phyloP scores from a whole-genome alignment of 1,284 basidiomycete species.

The Puccinia triticina region DNA sequence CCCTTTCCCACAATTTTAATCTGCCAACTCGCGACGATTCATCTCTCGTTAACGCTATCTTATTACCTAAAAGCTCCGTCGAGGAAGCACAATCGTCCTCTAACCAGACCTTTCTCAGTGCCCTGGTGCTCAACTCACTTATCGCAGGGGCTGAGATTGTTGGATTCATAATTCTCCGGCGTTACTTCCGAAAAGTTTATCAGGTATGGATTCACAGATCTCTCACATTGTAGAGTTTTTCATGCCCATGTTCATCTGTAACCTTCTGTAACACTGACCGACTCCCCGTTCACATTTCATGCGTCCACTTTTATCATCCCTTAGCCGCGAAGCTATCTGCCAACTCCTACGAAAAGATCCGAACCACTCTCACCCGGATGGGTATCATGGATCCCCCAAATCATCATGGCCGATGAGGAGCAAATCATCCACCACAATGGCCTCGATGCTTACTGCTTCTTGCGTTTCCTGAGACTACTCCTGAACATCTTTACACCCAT shows the following conservation, averaged over 20 bases:
- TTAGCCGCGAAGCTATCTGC: conserved; percentile 43
- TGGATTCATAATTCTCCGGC: conserved; percentile 60
- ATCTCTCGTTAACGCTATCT: background rate
- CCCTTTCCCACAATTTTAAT: background rate
- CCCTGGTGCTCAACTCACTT: conserved; percentile 58
- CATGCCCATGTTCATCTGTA: background rate
- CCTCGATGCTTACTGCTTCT: conserved; percentile 89
- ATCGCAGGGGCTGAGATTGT: conserved; percentile 58
- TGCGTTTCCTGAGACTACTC: conserved; percentile 76
- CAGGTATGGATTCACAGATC: conserved; percentile 54
- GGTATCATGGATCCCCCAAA: conserved; percentile 61
- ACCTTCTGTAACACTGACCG: background rate
- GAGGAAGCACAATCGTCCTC: conserved; percentile 53
- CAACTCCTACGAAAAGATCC: conserved; percentile 55
- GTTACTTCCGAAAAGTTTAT: conserved; percentile 61
- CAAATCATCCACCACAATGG: conserved; percentile 69
- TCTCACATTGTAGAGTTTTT: background rate
- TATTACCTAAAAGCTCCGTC: background rate
- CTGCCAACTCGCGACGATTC: background rate
- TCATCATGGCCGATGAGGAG: conserved; percentile 58
- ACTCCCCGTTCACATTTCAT: background rate
- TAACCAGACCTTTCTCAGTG: conserved; percentile 58
- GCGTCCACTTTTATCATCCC: background rate
- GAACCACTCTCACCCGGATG: conserved; percentile 59
- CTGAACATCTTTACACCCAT: conserved; percentile 62